Evolutionary conservation across 1,284 basidiomycete genomes (phyloP).

Genomic region (Cryptococcus sp.): DNA sequence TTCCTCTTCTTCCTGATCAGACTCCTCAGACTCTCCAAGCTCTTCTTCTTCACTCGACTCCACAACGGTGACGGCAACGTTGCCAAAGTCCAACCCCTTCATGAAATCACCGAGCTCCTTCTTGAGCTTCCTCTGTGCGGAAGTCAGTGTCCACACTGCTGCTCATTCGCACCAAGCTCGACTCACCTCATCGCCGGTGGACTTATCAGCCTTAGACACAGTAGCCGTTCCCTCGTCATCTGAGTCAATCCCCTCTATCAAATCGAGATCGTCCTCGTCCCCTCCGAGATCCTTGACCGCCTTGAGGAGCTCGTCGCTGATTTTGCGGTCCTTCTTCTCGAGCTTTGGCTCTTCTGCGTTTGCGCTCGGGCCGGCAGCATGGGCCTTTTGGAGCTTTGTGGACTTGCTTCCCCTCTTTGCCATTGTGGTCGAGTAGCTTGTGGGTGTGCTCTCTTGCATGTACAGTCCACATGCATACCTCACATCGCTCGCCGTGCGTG

Average conservation of each 20-base stretch:
- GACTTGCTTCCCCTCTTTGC: slow-evolving; percentile 18
- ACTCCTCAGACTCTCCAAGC: slow-evolving; percentile 22
- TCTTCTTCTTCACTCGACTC: slow-evolving; percentile 26
- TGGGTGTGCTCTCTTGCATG: neutral
- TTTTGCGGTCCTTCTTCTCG: slow-evolving; percentile 12
- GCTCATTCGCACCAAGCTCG: neutral
- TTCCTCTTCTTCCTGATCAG: slow-evolving; percentile 43
- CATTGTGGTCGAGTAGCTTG: slow-evolving; percentile 1
- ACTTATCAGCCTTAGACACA: slow-evolving; percentile 16
- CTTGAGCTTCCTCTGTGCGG: slow-evolving; percentile 52
- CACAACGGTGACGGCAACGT: slow-evolving; percentile 18
- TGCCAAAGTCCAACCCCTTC: slow-evolving; percentile 54
- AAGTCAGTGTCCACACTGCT: slow-evolving; percentile 18
- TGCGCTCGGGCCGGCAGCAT: slow-evolving; percentile 2
- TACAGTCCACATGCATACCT: neutral
- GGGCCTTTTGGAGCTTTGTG: slow-evolving; percentile 14
- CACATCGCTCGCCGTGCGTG: neutral
- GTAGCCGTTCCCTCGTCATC: slow-evolving; percentile 41
- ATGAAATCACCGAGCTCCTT: slow-evolving; percentile 62
- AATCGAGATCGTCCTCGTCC: slow-evolving; percentile 55
- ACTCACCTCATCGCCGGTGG: slow-evolving; percentile 38
- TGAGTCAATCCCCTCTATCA: slow-evolving; percentile 53
- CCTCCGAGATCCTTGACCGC: slow-evolving; percentile 57
- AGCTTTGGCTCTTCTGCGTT: slow-evolving; percentile 4
- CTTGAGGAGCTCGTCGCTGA: slow-evolving; percentile 41